Evolutionary conservation across 306 rosid species (phyloP), one percentile per base, ranked within the genome.

Genomic region (Abrus pulchellus): DNA sequence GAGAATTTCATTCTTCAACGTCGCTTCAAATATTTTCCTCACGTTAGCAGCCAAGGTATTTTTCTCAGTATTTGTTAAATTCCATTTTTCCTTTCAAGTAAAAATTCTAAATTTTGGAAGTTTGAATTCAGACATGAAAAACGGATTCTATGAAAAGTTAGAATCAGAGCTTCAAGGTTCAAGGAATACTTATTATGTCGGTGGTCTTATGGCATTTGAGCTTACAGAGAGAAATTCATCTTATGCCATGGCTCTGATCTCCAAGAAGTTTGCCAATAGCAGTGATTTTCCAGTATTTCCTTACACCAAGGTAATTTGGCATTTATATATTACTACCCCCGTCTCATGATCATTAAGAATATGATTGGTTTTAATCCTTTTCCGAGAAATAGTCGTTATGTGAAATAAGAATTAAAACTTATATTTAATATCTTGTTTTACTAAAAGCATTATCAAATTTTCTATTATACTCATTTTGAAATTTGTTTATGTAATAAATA

Each of bases 171-270:
- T 94, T 82, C 98, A 94, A 88, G 97, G 98, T 68, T 84, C 73
- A 56, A 84, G 80, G 87, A 90, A 94, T 84, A 94, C 98, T 86
- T 94, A 92, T 79, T 94, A 87, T 67, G 86, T 90, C 0, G 97
- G 98, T 0, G 98, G 97, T 27, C 98, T 94, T 65, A 86, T 91
- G 97, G 98, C 98, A 14, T 94, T 94, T 84, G 98, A 94, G 85
- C 97, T 94, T 72, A 94, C 98, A 1, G 98, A 94, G 90, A 92
- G 98, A 83, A 94, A 94, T 83, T 87, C 98, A 48, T 94, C 97
- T 13, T 94, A 94, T 53, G 88, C 97, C 79, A 92, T 94, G 93
- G 88, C 93, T 89, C 81, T 94, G 60, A 83, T 92, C 47, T 89
- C 94, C 92, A 94, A 94, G 88, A 92, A 90, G 81, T 92, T 94